Conservation (phyloP, 768 basidiomycete genomes). For the Russula abietina region DNA sequence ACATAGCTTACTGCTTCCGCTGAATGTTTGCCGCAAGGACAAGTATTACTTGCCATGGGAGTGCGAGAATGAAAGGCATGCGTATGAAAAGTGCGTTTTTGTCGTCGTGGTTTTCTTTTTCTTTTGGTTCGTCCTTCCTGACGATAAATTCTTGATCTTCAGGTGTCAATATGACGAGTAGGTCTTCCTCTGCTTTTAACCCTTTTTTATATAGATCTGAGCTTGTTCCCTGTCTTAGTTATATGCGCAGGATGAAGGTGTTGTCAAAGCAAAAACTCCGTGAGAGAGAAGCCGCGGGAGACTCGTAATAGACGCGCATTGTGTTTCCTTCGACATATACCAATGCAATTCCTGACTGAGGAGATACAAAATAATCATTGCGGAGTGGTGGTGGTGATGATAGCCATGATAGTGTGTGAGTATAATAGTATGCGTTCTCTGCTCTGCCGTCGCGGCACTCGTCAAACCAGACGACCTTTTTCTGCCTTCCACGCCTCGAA, state of each 20-base stretch:
- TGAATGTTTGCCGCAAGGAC: constrained; percentile 81
- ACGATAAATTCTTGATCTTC: background rate
- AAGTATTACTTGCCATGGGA: constrained; percentile 85
- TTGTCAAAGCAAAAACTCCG: constrained; percentile 64
- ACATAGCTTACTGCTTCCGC: constrained; percentile 71
- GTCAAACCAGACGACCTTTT: constrained; percentile 33
- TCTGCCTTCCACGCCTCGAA: constrained; percentile 38
- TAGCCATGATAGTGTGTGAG: background rate
- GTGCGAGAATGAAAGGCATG: constrained; percentile 82
- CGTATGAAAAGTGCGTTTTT: constrained; percentile 71
- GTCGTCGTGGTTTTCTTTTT: background rate
- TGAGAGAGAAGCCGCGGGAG: constrained; percentile 36
- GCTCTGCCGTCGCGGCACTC: background rate
- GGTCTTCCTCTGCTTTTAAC: constrained; percentile 5
- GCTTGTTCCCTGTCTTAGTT: constrained; percentile 40
- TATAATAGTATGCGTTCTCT: background rate
- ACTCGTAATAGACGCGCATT: constrained; percentile 23
- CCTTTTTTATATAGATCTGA: constrained; percentile 1
- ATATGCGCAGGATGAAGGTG: constrained; percentile 83
- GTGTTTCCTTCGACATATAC: background rate
- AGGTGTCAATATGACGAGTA: constrained; percentile 97
- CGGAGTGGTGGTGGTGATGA: constrained; percentile 14
- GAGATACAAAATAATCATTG: background rate
- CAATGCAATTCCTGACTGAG: background rate
- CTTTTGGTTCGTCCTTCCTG: background rate